A percentile compares a stretch with the other conserved stretches of the same genome.
Conservation (phyloP, 2,329 filamentous ascomycete genomes). For the Fusarium metavorans region DNA sequence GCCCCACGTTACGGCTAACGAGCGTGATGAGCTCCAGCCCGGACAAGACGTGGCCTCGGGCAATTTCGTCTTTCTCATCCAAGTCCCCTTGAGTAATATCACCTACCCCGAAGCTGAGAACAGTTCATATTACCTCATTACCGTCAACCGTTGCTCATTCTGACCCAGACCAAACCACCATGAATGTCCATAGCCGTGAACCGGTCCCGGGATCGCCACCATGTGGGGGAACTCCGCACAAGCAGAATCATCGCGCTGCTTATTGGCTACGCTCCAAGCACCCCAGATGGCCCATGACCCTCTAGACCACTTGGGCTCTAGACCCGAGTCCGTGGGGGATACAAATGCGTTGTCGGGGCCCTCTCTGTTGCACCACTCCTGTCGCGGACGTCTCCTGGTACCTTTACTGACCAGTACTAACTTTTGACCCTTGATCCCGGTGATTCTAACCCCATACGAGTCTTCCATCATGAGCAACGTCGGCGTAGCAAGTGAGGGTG, state of each 20-base stretch:
- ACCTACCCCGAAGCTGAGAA: too few species aligned
- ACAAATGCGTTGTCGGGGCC: constrained; percentile 31
- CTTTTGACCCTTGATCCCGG: constrained; percentile 11
- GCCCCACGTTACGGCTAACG: background rate
- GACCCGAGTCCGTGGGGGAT: constrained; percentile 18
- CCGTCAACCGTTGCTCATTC: too few species aligned
- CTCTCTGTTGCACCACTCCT: background rate
- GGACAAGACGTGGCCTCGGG: background rate
- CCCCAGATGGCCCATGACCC: constrained; percentile 13
- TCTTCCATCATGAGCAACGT: background rate
- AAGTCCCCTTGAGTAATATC: background rate
- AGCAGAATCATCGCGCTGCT: background rate
- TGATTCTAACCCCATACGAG: background rate
- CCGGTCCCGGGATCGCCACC: constrained; percentile 15
- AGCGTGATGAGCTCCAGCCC: background rate
- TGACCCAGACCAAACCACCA: background rate
- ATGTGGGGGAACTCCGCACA: constrained; percentile 24
- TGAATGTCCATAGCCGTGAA: constrained; percentile 5
- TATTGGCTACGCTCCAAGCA: constrained; percentile 11
- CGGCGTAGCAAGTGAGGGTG: constrained; percentile 10
- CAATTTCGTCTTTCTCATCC: background rate
- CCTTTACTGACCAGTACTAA: background rate
- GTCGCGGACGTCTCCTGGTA: background rate
- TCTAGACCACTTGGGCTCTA: constrained; percentile 1
- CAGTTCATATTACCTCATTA: too few species aligned